Percentiles rank a stretch among this genome's conserved stretches.
Conservation (phyloP, 257 asterid genomes). For the Jaltomata sinuosa region DNA sequence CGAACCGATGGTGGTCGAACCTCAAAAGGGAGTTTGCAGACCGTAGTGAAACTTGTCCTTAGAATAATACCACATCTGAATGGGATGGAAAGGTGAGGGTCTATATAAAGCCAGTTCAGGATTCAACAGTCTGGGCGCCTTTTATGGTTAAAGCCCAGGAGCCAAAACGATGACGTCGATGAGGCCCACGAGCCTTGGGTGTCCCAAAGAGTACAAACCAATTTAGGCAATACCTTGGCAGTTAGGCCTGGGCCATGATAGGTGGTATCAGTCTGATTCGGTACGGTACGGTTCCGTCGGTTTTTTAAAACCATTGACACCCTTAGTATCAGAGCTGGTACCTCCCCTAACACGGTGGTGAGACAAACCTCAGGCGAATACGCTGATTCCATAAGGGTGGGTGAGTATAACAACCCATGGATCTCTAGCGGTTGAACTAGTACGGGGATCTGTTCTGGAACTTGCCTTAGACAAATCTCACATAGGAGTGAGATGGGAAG, state of each 20-base stretch:
- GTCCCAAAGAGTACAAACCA: background rate
- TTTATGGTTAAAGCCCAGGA: too few species aligned
- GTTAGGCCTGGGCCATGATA: background rate
- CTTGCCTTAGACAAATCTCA: background rate
- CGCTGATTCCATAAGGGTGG: background rate
- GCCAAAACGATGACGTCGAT: too few species aligned
- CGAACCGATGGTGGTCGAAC: background rate
- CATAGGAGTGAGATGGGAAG: background rate
- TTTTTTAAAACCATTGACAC: too few species aligned
- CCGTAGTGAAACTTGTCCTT: background rate
- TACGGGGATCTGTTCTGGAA: background rate
- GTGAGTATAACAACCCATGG: background rate
- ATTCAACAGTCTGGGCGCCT: background rate
- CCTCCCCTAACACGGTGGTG: background rate
- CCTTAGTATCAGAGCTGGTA: background rate
- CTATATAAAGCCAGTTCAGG: background rate
- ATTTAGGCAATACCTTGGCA: background rate
- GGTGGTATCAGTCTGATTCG: background rate
- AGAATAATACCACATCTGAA: background rate
- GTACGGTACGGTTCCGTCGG: too few species aligned
- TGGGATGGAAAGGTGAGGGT: background rate
- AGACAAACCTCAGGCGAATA: background rate
- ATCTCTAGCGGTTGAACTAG: background rate
- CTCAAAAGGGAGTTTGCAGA: background rate
- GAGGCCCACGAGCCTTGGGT: background rate